Evolutionary conservation across 2,329 filamentous ascomycete genomes (phyloP).

Genomic region (Fusarium goolgardi): DNA sequence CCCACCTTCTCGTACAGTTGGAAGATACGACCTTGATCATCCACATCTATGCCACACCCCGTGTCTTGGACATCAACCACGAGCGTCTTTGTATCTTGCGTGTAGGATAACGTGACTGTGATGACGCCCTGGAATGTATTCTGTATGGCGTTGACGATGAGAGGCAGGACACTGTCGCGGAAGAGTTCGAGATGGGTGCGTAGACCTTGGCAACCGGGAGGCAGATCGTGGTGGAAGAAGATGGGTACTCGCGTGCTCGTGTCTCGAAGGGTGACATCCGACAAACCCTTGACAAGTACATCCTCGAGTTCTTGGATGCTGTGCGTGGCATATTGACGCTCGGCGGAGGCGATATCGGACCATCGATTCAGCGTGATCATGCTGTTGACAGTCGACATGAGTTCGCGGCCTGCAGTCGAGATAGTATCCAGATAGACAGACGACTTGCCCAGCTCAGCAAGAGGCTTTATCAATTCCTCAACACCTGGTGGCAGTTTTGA

Average conservation of each 20-base stretch:
- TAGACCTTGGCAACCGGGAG: slow-evolving; percentile 47
- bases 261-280: slow-evolving; percentile 6
- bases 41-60: slow-evolving; percentile 53
- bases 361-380: slow-evolving; percentile 57
- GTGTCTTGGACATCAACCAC: slow-evolving; percentile 58
- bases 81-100: slow-evolving; percentile 47
- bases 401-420: slow-evolving; percentile 54
- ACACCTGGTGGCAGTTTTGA: neutral
- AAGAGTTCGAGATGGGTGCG: slow-evolving; percentile 54
- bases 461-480: slow-evolving; percentile 6
- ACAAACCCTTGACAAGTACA: slow-evolving; percentile 24
- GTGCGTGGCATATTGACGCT: slow-evolving; percentile 48
- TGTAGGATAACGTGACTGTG: slow-evolving; percentile 49
- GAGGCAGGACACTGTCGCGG: slow-evolving; percentile 56
- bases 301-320: slow-evolving; percentile 28
- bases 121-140: slow-evolving; percentile 54
- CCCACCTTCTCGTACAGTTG: slow-evolving; percentile 57
- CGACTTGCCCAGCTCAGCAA: slow-evolving; percentile 4
- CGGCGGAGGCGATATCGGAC: slow-evolving; percentile 50
- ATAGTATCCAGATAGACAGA: slow-evolving; percentile 51
- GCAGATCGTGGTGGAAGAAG: slow-evolving; percentile 29
- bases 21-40: slow-evolving; percentile 55
- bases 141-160: slow-evolving; percentile 57
- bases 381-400: slow-evolving; percentile 59
- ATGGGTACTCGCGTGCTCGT: slow-evolving; percentile 26